These are phyloP conservation scores for Tylopilus subfusipes DNA, from an alignment of 768 basidiomycete species.

Conservation along the genomic window DNA sequence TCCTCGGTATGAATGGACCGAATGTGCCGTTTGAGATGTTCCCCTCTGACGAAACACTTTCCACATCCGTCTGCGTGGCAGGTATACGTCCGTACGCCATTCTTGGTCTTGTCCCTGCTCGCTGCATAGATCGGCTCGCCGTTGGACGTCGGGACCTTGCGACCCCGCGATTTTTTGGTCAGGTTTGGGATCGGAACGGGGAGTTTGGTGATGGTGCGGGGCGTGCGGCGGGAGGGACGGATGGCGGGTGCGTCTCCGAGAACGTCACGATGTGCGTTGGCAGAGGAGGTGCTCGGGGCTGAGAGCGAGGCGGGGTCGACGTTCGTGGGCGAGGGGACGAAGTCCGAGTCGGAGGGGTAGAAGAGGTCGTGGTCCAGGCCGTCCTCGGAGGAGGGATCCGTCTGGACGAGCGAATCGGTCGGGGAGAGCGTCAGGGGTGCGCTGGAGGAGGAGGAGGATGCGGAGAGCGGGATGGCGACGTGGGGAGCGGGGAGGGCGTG, in stretches of 20 bases:
- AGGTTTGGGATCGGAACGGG: constrained; percentile 48
- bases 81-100: constrained; percentile 47
- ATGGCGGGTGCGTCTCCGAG: not conserved
- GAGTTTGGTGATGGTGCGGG: constrained; percentile 27
- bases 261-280: not conserved
- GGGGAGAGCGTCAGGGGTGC: not conserved
- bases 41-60: constrained; percentile 74
- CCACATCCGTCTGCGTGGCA: constrained; percentile 71
- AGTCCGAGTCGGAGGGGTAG: constrained; percentile 26
- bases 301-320: constrained; percentile 12
- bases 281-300: not conserved
- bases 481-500: not conserved
- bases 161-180: constrained; percentile 47
- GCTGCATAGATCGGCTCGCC: constrained; percentile 20
- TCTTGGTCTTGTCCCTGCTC: constrained; percentile 33
- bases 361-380: constrained; percentile 17
- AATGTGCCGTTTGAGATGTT: constrained; percentile 81
- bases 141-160: constrained; percentile 43
- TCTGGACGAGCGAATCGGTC: not conserved
- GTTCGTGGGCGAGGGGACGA: constrained; percentile 9
- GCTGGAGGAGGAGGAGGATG: not conserved
- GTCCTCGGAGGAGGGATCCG: constrained; percentile 11
- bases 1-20: constrained; percentile 79
- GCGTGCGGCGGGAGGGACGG: constrained; percentile 22
- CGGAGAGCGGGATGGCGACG: constrained; percentile 4